Percentiles rank a stretch among this genome's conserved stretches.
Evolutionary conservation across 768 basidiomycete genomes (phyloP).

Genomic region (Dacryopinax spathularia): DNA sequence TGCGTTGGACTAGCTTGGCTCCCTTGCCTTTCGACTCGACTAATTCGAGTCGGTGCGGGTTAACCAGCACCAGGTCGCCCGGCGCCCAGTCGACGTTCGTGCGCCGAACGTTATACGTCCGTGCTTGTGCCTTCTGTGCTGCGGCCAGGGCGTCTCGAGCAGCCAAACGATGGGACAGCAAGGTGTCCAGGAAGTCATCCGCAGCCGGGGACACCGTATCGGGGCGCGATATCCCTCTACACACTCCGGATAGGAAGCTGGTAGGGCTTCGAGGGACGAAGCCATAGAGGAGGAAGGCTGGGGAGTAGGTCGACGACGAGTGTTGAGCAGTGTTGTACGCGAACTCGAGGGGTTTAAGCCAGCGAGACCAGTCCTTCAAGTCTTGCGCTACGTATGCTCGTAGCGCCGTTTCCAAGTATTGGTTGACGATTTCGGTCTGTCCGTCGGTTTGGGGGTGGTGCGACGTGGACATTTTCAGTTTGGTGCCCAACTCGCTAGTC

Average conservation of each 20-base stretch:
- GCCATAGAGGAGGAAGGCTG: conserved; percentile 21
- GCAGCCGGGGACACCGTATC: background rate
- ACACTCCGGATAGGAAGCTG: background rate
- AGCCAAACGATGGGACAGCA: background rate
- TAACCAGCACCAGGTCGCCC: background rate
- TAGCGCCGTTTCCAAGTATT: conserved; percentile 22
- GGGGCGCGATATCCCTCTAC: background rate
- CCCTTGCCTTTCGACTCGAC: background rate
- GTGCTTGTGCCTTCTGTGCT: background rate
- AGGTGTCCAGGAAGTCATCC: background rate
- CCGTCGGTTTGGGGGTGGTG: conserved; percentile 31
- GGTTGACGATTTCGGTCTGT: conserved; percentile 27
- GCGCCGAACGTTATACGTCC: background rate
- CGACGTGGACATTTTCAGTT: conserved; percentile 19
- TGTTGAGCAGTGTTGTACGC: conserved; percentile 24
- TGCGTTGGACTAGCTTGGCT: background rate
- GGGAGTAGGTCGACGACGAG: conserved; percentile 19
- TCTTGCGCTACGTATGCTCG: conserved; percentile 20
- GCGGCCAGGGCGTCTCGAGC: background rate
- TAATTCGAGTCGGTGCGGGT: background rate
- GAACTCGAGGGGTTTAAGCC: conserved; percentile 17
- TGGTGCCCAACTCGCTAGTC: conserved; percentile 12
- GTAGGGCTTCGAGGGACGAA: conserved; percentile 7
- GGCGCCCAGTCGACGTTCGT: background rate
- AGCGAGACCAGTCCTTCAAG: conserved; percentile 19